Conservation (phyloP, 768 basidiomycete species). For the Rhizopogon vesiculosus region DNA sequence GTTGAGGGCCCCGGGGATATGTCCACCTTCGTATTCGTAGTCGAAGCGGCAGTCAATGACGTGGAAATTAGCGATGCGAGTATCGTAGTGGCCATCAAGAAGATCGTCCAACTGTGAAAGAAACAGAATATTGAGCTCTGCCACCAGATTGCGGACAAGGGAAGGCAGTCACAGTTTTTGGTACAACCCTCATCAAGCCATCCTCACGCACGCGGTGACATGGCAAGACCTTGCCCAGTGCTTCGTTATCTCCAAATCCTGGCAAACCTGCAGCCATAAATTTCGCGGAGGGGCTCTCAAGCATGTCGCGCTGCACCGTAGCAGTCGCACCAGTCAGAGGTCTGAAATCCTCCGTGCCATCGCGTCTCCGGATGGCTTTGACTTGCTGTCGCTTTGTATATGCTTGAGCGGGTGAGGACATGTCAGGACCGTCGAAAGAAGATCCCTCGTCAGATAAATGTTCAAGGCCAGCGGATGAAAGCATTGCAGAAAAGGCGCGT, state of each 20-base stretch:
- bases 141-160: background rate
- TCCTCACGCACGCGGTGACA: conserved; percentile 94
- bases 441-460: conserved; percentile 44
- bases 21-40: conserved; percentile 93
- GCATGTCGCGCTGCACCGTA: conserved; percentile 34
- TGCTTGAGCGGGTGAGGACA: conserved; percentile 79
- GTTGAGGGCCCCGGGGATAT: conserved; percentile 89
- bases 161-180: conserved; percentile 60
- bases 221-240: conserved; percentile 87
- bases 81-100: conserved; percentile 67
- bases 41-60: conserved; percentile 97
- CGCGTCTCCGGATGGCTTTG: conserved; percentile 73
- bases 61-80: conserved; percentile 62
- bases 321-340: conserved; percentile 68
- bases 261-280: conserved; percentile 61
- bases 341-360: conserved; percentile 78
- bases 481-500: conserved; percentile 73
- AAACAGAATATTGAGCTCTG: conserved; percentile 8
- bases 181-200: conserved; percentile 86
- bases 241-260: conserved; percentile 91
- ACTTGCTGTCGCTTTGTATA: conserved; percentile 75
- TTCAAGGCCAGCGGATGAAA: conserved; percentile 37
- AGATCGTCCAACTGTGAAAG: conserved; percentile 64
- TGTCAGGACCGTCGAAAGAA: conserved; percentile 57
- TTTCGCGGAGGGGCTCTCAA: conserved; percentile 55